phyloP scores from a whole-genome alignment of 345 rosid species.

The Brassica napus region DNA sequence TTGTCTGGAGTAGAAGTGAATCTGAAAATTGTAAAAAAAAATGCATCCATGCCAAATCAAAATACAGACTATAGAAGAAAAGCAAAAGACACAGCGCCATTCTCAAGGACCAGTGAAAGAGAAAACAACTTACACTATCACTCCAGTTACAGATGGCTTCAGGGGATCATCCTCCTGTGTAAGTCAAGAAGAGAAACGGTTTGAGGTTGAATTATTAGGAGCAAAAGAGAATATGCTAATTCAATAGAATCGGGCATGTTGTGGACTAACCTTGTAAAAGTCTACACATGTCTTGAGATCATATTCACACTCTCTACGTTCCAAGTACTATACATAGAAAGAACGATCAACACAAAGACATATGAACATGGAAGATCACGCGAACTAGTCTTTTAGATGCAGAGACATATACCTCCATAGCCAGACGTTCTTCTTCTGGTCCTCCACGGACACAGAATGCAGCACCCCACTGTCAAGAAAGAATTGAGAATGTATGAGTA shows the following conservation, averaged over 20 bases:
- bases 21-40: conserved; percentile 45
- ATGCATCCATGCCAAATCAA: not conserved
- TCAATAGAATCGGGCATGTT: not conserved
- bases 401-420: conserved; percentile 73
- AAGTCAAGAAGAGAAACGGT: not conserved
- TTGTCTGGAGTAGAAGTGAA: conserved; percentile 92
- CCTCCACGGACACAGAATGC: conserved; percentile 91
- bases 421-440: conserved; percentile 66
- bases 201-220: not conserved
- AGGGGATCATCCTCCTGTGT: conserved; percentile 63
- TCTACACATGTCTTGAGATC: conserved; percentile 72
- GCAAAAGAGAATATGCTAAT: not conserved
- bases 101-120: not conserved
- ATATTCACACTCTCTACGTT: conserved; percentile 90
- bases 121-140: conserved; percentile 74
- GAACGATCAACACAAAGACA: not conserved
- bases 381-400: not conserved
- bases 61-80: conserved; percentile 3
- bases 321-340: conserved; percentile 63
- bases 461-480: conserved; percentile 55
- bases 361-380: not conserved
- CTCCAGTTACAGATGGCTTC: conserved; percentile 67
- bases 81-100: not conserved
- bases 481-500: not conserved
- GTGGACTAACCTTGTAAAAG: conserved; percentile 65